These are phyloP conservation scores for Eucalyptus globulus DNA, from an alignment of 345 rosid genomes.

Conservation along the genomic window DNA sequence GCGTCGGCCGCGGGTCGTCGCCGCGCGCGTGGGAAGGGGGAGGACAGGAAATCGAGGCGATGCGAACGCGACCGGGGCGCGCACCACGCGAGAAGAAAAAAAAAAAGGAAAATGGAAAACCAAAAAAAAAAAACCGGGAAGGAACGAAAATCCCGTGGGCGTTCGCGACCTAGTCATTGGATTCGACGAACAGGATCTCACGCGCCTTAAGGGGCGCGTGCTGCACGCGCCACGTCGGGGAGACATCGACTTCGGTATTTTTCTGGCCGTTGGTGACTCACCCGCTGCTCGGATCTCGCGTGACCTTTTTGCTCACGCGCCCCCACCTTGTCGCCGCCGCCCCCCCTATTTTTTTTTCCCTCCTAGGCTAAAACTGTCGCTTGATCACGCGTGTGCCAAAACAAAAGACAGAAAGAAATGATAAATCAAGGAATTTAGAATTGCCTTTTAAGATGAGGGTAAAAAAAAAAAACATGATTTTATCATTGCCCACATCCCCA, in stretches of 20 bases:
- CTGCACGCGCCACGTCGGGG: neutral
- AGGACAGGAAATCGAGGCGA: neutral
- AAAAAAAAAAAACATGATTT: neutral
- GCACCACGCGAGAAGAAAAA: neutral
- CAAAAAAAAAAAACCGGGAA: neutral
- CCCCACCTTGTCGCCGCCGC: neutral
- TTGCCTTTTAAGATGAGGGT: neutral
- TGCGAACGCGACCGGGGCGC: neutral
- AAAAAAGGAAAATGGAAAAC: too few species aligned
- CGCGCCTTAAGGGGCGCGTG: neutral
- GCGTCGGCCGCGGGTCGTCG: neutral
- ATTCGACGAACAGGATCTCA: neutral
- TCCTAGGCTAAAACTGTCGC: neutral
- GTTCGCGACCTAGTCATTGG: neutral
- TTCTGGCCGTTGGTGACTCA: neutral
- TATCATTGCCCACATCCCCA: neutral
- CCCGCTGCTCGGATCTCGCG: neutral
- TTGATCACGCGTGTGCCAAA: neutral
- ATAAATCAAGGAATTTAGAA: neutral
- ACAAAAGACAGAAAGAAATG: neutral
- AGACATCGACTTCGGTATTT: neutral
- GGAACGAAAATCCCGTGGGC: neutral
- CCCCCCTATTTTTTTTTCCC: too few species aligned
- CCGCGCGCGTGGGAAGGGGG: neutral
- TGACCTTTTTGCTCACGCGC: neutral